Base-by-base conservation (phyloP, 1,139 yeast genomes). In the Geotrichum fermentans region DNA sequence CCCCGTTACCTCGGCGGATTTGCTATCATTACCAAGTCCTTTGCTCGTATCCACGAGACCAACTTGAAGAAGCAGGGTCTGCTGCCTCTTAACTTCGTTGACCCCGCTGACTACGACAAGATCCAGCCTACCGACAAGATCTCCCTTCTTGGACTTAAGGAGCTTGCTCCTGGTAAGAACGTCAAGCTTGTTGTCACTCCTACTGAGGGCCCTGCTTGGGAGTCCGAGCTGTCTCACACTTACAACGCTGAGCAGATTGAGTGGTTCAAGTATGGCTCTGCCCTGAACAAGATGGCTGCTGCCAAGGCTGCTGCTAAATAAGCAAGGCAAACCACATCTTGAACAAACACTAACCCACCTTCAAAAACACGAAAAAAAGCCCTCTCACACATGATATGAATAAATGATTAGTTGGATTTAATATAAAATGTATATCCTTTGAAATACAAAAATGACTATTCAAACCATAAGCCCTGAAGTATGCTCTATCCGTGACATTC, bases 251-350 rank as follows among this genome's bases (percentile, higher is more conserved):
- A 92, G 77, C 98, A 92, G 80, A 83, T 92, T 69, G 97, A 88
- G 71, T 92, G 98, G 98, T 92, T 92, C 87, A 90, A 86, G 81
- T 80, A 85, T 66, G 98, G 98, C 78, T 89, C 97, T 64, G 98
- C 98, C 70, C 83, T 92, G 76, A 92, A 92, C 86, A 87, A 84
- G 80, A 90, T 92, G 95, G 90, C 95, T 64, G 73, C 83, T 39
- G 48, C 45, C 34, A 44, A 49, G 49, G 48, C 41, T 20, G 21
- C 20, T 10, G 40, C 40, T n/a, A 21, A 37, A 3, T 22, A 37
- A 21, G 29, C 22, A 10, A 24, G n/a, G n/a, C n/a, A n/a, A n/a
- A n/a, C n/a, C n/a, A n/a, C n/a, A n/a, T 32, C 14, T 32, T 5
- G 22, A 37, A 32, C 17, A 28, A 37, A 26, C 16, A n/a, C 10